phyloP scores from a whole-genome alignment of 805 yeast species.

The Wickerhamomyces subpelliculosus region DNA sequence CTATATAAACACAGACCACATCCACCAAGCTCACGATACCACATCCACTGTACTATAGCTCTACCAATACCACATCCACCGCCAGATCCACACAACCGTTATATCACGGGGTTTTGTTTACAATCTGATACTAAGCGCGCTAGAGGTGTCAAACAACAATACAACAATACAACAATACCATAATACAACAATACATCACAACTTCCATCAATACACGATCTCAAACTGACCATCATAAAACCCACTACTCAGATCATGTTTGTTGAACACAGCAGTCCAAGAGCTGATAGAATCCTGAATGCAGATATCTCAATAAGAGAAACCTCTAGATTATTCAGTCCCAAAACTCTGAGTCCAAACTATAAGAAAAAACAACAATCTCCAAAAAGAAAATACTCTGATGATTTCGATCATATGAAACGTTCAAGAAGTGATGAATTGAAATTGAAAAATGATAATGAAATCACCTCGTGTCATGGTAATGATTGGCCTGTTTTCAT shows the following conservation, averaged over 20 bases:
- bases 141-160: too few relatives aligned
- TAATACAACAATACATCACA: too few relatives aligned
- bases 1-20: too few relatives aligned
- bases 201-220: background rate
- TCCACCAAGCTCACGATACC: too few relatives aligned
- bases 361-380: slow-evolving; percentile 3
- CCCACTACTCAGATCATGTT: too few relatives aligned
- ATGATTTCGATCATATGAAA: slow-evolving; percentile 24
- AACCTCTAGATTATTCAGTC: background rate
- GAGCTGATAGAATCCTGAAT: background rate
- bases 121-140: too few relatives aligned
- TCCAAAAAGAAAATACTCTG: slow-evolving; percentile 31
- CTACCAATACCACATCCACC: too few relatives aligned
- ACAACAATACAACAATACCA: too few relatives aligned
- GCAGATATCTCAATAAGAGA: background rate
- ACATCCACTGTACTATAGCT: too few relatives aligned
- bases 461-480: background rate
- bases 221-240: too few relatives aligned
- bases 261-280: slow-evolving; percentile 1
- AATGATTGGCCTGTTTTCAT: slow-evolving; percentile 18
- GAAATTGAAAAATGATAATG: slow-evolving; percentile 14
- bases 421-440: background rate
- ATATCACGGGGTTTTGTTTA: too few relatives aligned
- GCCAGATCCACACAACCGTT: too few relatives aligned
- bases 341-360: background rate